Evolutionary conservation across 1,139 yeast species (phyloP).

Genomic region (Scheffersomyces titani): DNA sequence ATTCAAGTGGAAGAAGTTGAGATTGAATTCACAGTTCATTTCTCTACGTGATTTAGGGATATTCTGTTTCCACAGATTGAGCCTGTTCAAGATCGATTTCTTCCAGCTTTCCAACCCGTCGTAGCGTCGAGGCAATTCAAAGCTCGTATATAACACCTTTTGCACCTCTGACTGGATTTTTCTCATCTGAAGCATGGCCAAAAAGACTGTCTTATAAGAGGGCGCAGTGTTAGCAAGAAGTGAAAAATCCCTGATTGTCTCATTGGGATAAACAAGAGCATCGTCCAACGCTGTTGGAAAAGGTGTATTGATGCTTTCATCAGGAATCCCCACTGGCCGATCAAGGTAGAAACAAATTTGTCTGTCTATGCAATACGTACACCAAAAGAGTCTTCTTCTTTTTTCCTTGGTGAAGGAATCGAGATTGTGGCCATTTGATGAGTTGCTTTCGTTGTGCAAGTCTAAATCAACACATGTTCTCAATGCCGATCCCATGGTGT

Average conservation of each 20-base stretch:
- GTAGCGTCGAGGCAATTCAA: constrained; percentile 68
- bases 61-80: constrained; percentile 61
- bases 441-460: constrained; percentile 49
- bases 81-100: constrained; percentile 44
- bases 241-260: constrained; percentile 5
- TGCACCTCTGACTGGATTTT: constrained; percentile 79
- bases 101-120: constrained; percentile 62
- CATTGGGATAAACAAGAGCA: constrained; percentile 48
- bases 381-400: constrained; percentile 84
- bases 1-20: constrained; percentile 69
- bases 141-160: constrained; percentile 66
- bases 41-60: constrained; percentile 58
- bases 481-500: constrained; percentile 77
- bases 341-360: constrained; percentile 74
- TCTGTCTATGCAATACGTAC: constrained; percentile 81
- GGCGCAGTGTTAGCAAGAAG: constrained; percentile 4
- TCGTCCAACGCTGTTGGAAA: constrained; percentile 81
- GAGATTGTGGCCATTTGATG: constrained; percentile 21
- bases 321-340: constrained; percentile 75
- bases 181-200: constrained; percentile 67
- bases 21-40: constrained; percentile 76
- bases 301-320: constrained; percentile 61
- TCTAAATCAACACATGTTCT: constrained; percentile 83
- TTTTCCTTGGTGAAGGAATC: constrained; percentile 65
- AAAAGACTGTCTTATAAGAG: constrained; percentile 64